These are phyloP conservation scores for Lodderomyces beijingensis DNA, from an alignment of 1,139 yeast genomes.

Conservation along the genomic window DNA sequence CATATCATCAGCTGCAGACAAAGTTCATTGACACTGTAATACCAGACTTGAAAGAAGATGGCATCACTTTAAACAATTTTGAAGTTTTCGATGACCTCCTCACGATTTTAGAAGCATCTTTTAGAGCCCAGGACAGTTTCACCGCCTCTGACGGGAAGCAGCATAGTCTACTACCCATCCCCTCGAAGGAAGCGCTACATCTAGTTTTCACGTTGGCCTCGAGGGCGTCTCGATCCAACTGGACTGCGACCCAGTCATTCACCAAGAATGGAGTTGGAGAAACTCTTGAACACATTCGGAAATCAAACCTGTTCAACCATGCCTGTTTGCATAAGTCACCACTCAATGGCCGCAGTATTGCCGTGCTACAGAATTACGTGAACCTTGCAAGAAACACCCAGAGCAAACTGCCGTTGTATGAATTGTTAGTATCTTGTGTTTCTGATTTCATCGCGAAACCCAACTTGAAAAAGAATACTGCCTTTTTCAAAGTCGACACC, in stretches of 20 bases:
- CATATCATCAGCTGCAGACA: constrained; percentile 14
- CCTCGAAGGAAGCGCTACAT: constrained; percentile 24
- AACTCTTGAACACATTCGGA: constrained; percentile 17
- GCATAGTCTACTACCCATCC: constrained; percentile 13
- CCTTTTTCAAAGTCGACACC: too few relatives aligned
- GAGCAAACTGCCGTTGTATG: too few relatives aligned
- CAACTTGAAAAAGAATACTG: too few relatives aligned
- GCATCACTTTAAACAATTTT: constrained; percentile 16
- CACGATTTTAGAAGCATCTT: constrained; percentile 21
- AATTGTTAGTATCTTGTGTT: too few relatives aligned
- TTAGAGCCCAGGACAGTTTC: constrained; percentile 6
- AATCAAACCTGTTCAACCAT: constrained; percentile 4
- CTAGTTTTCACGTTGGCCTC: constrained; percentile 30
- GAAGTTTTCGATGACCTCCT: constrained; percentile 29
- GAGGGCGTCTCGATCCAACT: constrained; percentile 23
- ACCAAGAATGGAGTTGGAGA: constrained; percentile 16
- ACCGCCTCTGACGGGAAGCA: constrained; percentile 5
- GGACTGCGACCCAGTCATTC: constrained; percentile 14
- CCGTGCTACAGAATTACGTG: constrained; percentile 14
- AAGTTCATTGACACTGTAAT: constrained; percentile 21
- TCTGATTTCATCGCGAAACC: too few relatives aligned
- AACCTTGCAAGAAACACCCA: too few relatives aligned
- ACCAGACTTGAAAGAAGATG: constrained; percentile 19
- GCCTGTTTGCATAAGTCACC: constrained; percentile 2
- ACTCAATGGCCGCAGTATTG: constrained; percentile 1